These are phyloP conservation scores for Leccinum disarticulatum DNA, from an alignment of 768 basidiomycete species.

Conservation along the genomic window DNA sequence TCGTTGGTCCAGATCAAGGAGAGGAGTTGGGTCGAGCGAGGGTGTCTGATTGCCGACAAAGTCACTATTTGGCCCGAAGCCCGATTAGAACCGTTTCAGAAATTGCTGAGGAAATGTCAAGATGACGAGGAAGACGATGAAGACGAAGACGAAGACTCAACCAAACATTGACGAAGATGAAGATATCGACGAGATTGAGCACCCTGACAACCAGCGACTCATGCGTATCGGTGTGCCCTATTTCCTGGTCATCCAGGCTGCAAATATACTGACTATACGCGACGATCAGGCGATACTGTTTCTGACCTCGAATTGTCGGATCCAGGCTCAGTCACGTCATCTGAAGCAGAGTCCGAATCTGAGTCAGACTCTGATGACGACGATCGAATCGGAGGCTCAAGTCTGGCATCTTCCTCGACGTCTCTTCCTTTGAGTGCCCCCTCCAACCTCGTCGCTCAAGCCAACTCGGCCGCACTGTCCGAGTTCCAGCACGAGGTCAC, in stretches of 20 bases:
- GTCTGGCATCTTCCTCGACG: conserved; percentile 46
- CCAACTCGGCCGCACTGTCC: conserved; percentile 47
- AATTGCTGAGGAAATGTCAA: conserved; percentile 59
- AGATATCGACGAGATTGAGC: conserved; percentile 59
- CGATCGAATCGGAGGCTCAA: conserved; percentile 36
- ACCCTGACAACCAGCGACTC: conserved; percentile 67
- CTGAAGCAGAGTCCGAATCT: conserved; percentile 43
- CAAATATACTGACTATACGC: conserved; percentile 3
- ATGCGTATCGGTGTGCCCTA: conserved; percentile 67
- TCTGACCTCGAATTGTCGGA: conserved; percentile 66
- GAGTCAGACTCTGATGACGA: conserved; percentile 42
- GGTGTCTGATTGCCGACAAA: conserved; percentile 80
- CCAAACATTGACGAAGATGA: conserved; percentile 58
- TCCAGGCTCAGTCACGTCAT: conserved; percentile 54
- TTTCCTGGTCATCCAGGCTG: background rate
- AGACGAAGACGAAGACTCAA: conserved; percentile 38
- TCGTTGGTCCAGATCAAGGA: conserved; percentile 82
- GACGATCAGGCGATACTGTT: conserved; percentile 49
- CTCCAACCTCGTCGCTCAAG: conserved; percentile 37
- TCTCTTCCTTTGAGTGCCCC: conserved; percentile 44
- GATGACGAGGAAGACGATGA: conserved; percentile 35
- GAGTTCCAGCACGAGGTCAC: conserved; percentile 78
- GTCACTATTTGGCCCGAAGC: conserved; percentile 79
- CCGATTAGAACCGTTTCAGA: conserved; percentile 62
- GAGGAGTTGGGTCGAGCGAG: conserved; percentile 62